Percentiles rank a stretch among this genome's conserved stretches.
Evolutionary conservation across 2,329 filamentous ascomycete species (phyloP).

Genomic region (Neurospora sp.): DNA sequence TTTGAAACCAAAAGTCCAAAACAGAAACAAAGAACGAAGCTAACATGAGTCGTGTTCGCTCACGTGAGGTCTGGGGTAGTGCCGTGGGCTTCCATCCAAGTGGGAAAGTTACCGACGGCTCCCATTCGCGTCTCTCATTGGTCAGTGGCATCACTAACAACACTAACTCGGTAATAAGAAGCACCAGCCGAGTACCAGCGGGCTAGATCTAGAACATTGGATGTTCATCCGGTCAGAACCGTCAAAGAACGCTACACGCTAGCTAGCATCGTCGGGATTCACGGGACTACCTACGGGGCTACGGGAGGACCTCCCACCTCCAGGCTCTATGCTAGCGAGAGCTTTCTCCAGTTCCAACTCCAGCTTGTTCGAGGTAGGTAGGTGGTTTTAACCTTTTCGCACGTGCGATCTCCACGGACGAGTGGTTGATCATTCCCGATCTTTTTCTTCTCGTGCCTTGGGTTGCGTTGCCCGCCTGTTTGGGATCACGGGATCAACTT

Average conservation of each 20-base stretch:
- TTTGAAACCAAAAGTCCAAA: neutral
- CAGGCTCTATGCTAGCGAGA: neutral
- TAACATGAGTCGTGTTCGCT: neutral
- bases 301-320: neutral
- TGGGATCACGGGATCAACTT: neutral
- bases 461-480: neutral
- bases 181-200: neutral
- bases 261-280: neutral
- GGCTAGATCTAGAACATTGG: neutral
- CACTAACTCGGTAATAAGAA: neutral
- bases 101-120: neutral
- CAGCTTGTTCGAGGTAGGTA: neutral
- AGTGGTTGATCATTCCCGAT: neutral
- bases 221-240: neutral
- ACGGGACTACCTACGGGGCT: neutral
- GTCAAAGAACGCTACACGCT: too few relatives aligned
- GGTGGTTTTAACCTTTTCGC: neutral
- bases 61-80: neutral
- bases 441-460: neutral
- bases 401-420: neutral
- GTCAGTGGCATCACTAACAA: neutral
- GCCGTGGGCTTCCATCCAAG: neutral
- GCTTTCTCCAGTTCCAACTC: neutral
- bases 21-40: neutral
- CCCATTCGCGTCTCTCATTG: neutral